A percentile compares a stretch with the other conserved stretches of the same genome.
phyloP scores from a whole-genome alignment of 1,284 basidiomycete genomes.

The Hemileia vastatrix region DNA sequence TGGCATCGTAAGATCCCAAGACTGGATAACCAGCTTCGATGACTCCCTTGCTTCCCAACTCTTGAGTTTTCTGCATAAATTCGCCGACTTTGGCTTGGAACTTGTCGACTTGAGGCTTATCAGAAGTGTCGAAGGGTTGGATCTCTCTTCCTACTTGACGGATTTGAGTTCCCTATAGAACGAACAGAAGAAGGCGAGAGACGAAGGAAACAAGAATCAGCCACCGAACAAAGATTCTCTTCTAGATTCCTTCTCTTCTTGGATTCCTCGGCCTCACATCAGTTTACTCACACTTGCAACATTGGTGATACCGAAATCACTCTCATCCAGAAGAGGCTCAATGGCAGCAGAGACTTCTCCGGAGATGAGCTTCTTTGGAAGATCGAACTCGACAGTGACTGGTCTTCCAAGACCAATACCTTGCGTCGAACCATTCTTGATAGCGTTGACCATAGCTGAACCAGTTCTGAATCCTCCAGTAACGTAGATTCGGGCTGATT shows the following conservation, averaged over 20 bases:
- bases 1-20: neutral
- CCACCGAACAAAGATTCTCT: too few species aligned
- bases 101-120: slow-evolving; percentile 14
- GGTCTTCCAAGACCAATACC: slow-evolving; percentile 26
- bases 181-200: too few species aligned
- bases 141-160: slow-evolving; percentile 21
- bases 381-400: slow-evolving; percentile 22
- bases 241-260: too few species aligned
- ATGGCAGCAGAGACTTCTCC: slow-evolving; percentile 13
- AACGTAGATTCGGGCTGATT: slow-evolving; percentile 24
- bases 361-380: slow-evolving; percentile 24
- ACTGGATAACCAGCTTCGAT: slow-evolving; percentile 22
- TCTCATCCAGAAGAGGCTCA: slow-evolving; percentile 18
- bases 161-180: slow-evolving; percentile 21
- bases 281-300: neutral
- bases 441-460: slow-evolving; percentile 23
- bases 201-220: too few species aligned
- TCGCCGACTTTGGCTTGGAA: slow-evolving; percentile 10
- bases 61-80: slow-evolving; percentile 6
- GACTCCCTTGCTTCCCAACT: slow-evolving; percentile 7
- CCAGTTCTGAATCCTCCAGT: slow-evolving; percentile 27
- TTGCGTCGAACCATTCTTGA: slow-evolving; percentile 19
- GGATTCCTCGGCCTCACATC: too few species aligned
- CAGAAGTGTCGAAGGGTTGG: slow-evolving; percentile 14
- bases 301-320: slow-evolving; percentile 24